phyloP scores from a whole-genome alignment of 2,329 filamentous ascomycete genomes.

The Fusarium sacchari region DNA sequence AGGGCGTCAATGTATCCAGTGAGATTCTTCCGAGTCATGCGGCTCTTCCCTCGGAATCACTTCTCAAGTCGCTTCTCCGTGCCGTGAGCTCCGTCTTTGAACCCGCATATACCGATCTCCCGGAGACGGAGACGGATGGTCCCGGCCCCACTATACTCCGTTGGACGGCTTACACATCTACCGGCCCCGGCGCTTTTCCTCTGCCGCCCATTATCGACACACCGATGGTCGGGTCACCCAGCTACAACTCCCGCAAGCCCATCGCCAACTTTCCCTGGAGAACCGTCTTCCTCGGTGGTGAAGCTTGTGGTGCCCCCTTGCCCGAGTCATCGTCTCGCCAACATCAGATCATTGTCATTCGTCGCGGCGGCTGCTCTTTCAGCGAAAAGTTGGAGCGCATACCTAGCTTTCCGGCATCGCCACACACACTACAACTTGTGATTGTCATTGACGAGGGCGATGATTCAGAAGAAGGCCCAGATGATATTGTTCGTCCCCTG shows the following conservation, averaged over 20 bases:
- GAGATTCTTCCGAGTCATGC: constrained; percentile 12
- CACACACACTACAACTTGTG: constrained; percentile 78
- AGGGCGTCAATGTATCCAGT: constrained; percentile 28
- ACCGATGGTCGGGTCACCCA: constrained; percentile 54
- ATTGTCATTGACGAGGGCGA: constrained; percentile 73
- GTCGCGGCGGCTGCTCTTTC: constrained; percentile 86
- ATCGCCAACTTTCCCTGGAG: constrained; percentile 70
- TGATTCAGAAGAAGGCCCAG: constrained; percentile 41
- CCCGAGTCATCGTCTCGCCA: constrained; percentile 61
- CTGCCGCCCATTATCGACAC: constrained; percentile 73
- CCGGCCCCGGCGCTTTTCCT: constrained; percentile 71
- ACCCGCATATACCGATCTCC: constrained; percentile 44
- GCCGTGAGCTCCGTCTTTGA: constrained; percentile 59
- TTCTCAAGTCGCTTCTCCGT: constrained; percentile 59
- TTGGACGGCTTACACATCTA: constrained; percentile 63
- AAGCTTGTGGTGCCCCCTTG: constrained; percentile 71
- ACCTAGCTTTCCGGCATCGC: constrained; percentile 75
- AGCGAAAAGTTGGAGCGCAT: constrained; percentile 84
- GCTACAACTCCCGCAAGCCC: constrained; percentile 52
- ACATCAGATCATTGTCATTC: constrained; percentile 84
- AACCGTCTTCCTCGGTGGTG: constrained; percentile 75
- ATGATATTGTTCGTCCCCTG: constrained; percentile 66
- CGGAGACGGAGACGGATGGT: constrained; percentile 44
- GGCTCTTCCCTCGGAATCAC: constrained; percentile 49
- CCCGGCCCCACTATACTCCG: constrained; percentile 57